Conservation (phyloP, 257 asterid genomes). For the Nicotiana attenuata region DNA sequence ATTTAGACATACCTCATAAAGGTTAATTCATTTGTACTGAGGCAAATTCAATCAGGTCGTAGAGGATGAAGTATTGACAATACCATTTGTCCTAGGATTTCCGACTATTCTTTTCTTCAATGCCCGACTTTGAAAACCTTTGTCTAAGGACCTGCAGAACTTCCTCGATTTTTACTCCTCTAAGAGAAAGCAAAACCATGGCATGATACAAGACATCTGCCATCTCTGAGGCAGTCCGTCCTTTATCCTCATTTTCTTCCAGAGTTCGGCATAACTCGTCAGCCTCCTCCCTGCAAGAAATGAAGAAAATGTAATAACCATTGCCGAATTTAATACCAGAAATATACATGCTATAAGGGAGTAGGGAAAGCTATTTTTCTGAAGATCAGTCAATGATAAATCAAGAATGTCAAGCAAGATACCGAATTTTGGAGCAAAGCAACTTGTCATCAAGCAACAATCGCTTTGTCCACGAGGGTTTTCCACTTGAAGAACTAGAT, state of each 20-base stretch:
- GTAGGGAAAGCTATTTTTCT: not conserved
- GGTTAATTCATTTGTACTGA: not conserved
- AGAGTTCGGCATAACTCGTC: slow-evolving; percentile 76
- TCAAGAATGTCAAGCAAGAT: not conserved
- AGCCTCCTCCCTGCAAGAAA: slow-evolving; percentile 67
- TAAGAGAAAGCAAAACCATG: slow-evolving; percentile 65
- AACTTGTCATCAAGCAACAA: slow-evolving; percentile 52
- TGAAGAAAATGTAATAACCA: not conserved
- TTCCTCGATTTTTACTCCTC: slow-evolving; percentile 69
- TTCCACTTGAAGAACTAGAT: slow-evolving; percentile 31
- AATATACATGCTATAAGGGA: not conserved
- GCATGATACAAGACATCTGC: slow-evolving; percentile 77
- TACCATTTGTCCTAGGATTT: slow-evolving; percentile 22
- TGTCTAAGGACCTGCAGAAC: slow-evolving; percentile 61
- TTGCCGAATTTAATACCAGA: not conserved
- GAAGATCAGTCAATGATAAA: not conserved
- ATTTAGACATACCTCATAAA: not conserved
- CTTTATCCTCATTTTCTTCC: slow-evolving; percentile 65
- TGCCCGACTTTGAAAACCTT: slow-evolving; percentile 75
- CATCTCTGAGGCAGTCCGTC: slow-evolving; percentile 73
- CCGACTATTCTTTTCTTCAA: slow-evolving; percentile 72
- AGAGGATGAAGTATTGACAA: not conserved
- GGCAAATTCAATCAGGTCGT: not conserved
- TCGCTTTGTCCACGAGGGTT: slow-evolving; percentile 82
- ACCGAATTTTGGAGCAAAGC: slow-evolving; percentile 83